Evolutionary conservation across 768 basidiomycete species (phyloP), one percentile per base, ranked within the genome.

Genomic region (Hortiboletus campestris): DNA sequence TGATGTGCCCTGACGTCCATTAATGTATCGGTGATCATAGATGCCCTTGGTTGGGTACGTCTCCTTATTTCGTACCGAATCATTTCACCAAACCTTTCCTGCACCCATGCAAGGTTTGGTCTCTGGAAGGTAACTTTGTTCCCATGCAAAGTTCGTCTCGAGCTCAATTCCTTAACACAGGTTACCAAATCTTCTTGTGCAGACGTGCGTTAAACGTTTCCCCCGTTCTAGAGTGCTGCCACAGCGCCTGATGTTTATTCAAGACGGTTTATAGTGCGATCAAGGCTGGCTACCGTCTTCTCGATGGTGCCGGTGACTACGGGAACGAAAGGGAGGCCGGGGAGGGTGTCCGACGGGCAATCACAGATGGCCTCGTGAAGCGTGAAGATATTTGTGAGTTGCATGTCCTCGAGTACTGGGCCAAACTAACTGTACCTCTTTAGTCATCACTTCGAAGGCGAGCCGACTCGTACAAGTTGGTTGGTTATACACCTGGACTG

Each of bases 251-350:
- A 66, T 20, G 6, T 49, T 20, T 13, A 35, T 41, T 46, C 36
- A 63, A 91, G 83, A 84, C 81, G 50, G 91, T 95, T 48, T 93
- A 92, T 77, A 75, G 86, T 54, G 91, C 93, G 17, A 88, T 94
- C 75, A 91, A 91, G 70, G 77, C 79, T 25, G 93, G 94, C 1
- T 94, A 92, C 69, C 84, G 93, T 58, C 86, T 96, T 51, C 78
- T 96, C 52, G 92, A 94, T 53, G 87, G 89, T 57, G 91, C 91
- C 32, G 83, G 84, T 61, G 90, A 91, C 74, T 94, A 93, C 69
- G 92, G 89, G 9, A 95, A 96, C 60, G 94, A 96, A 74, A 89
- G 85, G 65, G 85, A 93, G 32, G 87, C 88, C 6, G 91, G 89
- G 2, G 79, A 85, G 63, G 92, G 92, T 59, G 80, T 94, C 54